Percentiles rank a stretch among this genome's conserved stretches.
These are phyloP conservation scores for Verbena officinalis DNA, from an alignment of 257 asterid genomes.

Conservation along the genomic window DNA sequence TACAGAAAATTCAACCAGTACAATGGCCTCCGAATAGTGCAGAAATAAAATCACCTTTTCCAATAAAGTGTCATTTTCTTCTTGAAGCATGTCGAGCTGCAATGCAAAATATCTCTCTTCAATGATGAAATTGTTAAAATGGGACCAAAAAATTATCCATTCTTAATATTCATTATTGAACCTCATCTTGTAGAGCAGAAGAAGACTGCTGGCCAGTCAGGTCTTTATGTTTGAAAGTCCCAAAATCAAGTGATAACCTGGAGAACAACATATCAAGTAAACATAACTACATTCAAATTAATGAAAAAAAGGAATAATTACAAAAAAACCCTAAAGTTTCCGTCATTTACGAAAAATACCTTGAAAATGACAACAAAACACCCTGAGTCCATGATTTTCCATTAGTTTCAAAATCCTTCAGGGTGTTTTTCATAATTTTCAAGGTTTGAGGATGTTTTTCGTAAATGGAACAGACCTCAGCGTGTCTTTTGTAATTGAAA, in stretches of 20 bases:
- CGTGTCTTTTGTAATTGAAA: no score
- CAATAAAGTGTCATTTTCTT: constrained; percentile 84
- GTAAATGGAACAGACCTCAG: no score
- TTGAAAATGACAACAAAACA: no score
- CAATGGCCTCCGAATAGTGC: constrained; percentile 5
- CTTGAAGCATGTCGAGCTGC: constrained; percentile 99
- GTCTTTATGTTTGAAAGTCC: constrained; percentile 84
- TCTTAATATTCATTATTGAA: constrained; percentile 28
- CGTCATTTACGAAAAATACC: no score
- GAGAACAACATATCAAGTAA: constrained; percentile 19
- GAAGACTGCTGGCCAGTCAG: constrained; percentile 60
- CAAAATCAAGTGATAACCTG: constrained; percentile 91
- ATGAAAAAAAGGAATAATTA: no score
- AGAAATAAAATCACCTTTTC: constrained; percentile 66
- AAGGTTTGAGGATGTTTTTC: no score
- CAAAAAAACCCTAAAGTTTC: no score
- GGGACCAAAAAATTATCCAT: constrained; percentile 10
- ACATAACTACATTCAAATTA: neutral
- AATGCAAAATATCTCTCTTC: constrained; percentile 28
- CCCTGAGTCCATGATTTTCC: no score
- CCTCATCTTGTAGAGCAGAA: constrained; percentile 98
- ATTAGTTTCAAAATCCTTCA: no score
- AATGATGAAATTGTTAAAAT: constrained; percentile 23
- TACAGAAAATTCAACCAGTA: constrained; percentile 6
- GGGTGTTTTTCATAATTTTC: no score